Base-by-base conservation (phyloP, 164 flowering plant species). In the Litsea cubeba region DNA sequence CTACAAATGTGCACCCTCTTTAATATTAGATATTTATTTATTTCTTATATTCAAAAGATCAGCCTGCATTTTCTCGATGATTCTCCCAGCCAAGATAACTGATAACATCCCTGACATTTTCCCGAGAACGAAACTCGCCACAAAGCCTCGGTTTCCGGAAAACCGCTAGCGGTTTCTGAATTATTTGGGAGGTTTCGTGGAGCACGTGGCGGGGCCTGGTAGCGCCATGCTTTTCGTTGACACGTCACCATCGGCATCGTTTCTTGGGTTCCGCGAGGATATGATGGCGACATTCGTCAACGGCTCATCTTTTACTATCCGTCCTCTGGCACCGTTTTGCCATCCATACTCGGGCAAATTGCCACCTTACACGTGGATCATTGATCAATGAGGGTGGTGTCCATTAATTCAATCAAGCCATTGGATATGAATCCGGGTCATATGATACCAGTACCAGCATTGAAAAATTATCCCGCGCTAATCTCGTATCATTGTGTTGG, bases 171-270 rank as follows among this genome's bases (percentile, higher is more conserved):
- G 69, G 69, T 65, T 65, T 65, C 17, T 5, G 18, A 60, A n/a
- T 30, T 30, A 3, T 60, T 24, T 12, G 66, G 25, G 24, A 0
- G 14, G 66, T 25, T n/a, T 63, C 14, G 12, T 1, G 28, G 28
- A 18, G 18, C 69, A 65, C 46, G 69, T 65, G 69, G 69, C 69
- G 22, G 69, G 46, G 69, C 46, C 46, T 2, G n/a, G 49, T 14
- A 26, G 10, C 5, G 46, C 69, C 35, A 30, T 17, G 35, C 35
- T 35, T 24, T 25, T 1, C 69, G 69, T 26, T 26, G 69, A 28
- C 69, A 65, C 69, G 69, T 65, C 69, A 65, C 68, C 30, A 18
- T 65, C 69, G 46, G 17, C 60, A 54, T 54, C n/a, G 17, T 54
- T 20, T 54, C 17, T 54, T 54, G 60, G 60, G n/a, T 14, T 54